Base-by-base conservation (phyloP, 345 rosid species). In the Euphorbia tirucalli region DNA sequence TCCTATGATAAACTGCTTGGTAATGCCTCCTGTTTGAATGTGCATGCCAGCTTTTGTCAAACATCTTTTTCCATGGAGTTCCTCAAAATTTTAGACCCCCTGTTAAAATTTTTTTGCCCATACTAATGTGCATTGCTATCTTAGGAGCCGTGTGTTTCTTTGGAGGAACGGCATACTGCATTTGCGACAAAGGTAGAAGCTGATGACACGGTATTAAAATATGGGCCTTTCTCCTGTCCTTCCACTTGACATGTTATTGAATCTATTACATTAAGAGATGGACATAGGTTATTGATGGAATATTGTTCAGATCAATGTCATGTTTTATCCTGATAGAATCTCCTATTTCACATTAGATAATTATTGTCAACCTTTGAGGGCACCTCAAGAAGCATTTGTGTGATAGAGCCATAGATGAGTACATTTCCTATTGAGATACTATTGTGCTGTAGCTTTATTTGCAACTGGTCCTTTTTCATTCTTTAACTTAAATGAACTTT, bases 131-230 rank as follows among this genome's bases (percentile, higher is more conserved):
- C 64, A 39, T 52, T 57, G 14, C 54, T 65, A 39, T 60, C 22
- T 55, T 41, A 95, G 97, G 99, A 95, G 97, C 76, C 97, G 97
- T 48, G 97, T 92, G 71, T 95, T 95, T 77, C 96, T 95, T 32
- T 95, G 97, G 99, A 95, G 83, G 99, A 92, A 85, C 97, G 99
- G 52, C 97, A 95, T 81, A 90, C 99, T 81, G 97, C 97, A 63
- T 95, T 90, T 58, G 97, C 97, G 71, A 80, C 96, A 16, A 85
- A 88, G 75, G 84, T 75, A 65, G 97, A 95, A 82, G 97, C 99
- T 68, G 97, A 92, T 73, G 77, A 81, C 31, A 97, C 92, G 99
- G 99, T 90, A 74, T 55, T 56, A 37, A 71, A 72, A 6, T 52
- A 28, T 15, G n/a, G n/a, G n/a, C n/a, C n/a, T n/a, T n/a, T 66